Conservation (phyloP, 2,329 filamentous ascomycete species). For the Elsinoe perseae region DNA sequence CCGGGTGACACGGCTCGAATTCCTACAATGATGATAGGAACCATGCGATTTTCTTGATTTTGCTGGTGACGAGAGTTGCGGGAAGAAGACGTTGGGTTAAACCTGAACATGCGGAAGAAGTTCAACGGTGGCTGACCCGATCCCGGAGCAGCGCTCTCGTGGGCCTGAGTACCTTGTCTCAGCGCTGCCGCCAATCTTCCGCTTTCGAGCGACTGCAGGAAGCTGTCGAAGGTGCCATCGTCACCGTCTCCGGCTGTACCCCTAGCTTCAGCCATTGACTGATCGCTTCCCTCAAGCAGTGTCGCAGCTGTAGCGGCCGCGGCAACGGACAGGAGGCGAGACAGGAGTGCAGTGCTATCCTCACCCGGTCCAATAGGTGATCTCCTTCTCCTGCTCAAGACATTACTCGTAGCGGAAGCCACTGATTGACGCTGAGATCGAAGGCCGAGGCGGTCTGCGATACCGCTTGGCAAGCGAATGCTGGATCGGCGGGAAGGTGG, state of each 20-base stretch:
- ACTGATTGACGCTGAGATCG: slow-evolving; percentile 26
- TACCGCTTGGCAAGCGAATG: slow-evolving; percentile 21
- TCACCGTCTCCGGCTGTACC: slow-evolving; percentile 47
- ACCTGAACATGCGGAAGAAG: slow-evolving; percentile 62
- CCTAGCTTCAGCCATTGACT: slow-evolving; percentile 48
- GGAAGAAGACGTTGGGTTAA: slow-evolving; percentile 27
- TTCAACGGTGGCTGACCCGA: slow-evolving; percentile 47
- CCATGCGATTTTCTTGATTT: slow-evolving; percentile 47
- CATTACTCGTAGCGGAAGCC: background rate
- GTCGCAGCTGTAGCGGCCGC: slow-evolving; percentile 58
- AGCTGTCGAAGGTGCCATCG: slow-evolving; percentile 56
- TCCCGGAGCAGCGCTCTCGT: slow-evolving; percentile 29
- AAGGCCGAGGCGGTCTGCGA: slow-evolving; percentile 26
- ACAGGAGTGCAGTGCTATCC: slow-evolving; percentile 56
- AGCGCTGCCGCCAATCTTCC: slow-evolving; percentile 52
- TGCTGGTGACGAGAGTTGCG: slow-evolving; percentile 24
- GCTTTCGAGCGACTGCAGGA: slow-evolving; percentile 55
- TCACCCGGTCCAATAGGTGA: slow-evolving; percentile 48
- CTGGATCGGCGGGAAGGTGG: slow-evolving; percentile 16
- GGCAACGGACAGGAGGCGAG: slow-evolving; percentile 54
- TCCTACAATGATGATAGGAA: slow-evolving; percentile 62
- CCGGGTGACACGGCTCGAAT: slow-evolving; percentile 57
- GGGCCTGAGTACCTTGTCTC: slow-evolving; percentile 37
- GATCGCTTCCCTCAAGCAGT: slow-evolving; percentile 53
- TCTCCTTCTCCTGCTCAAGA: slow-evolving; percentile 39